Base-by-base conservation (phyloP, 495 filamentous ascomycete genomes). In the Lasiosphaeria miniovina region DNA sequence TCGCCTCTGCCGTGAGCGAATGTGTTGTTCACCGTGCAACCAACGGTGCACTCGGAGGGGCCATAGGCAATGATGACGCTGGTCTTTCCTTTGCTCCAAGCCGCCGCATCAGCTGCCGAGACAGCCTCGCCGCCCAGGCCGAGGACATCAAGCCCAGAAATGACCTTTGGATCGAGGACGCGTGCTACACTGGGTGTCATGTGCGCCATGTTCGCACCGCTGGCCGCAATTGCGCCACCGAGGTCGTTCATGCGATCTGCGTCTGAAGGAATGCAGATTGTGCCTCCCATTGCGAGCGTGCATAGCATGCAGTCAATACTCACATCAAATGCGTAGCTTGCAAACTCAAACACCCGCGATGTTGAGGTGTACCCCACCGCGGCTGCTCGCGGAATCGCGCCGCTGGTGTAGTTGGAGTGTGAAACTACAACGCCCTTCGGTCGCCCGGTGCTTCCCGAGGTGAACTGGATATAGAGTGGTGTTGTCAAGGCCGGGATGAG, bases 241-340 rank as follows among this genome's bases (percentile, higher is more conserved):
- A 73, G 64, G 54, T 77, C 68, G 52, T 77, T 76, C 32, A 77
- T 69, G n/a, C 75, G 66, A 9, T 75, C 76, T 15, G 73, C 77
- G 45, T 88, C 80, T 1, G 75, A 77, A 0, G 81, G 81, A n/a
- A 88, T 77, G 65, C 86, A 90, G 8, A 89, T 75, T 58, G 84
- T 87, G 4, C 83, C 86, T 35, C 86, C 87, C 4, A 72, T 70
- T 32, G 67, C 64, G 3, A 85, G 64, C 0, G 81, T 81, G 51
- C 72, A 76, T 3, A 78, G 66, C 64, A 84, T 82, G 52, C 81
- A 79, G 59, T 75, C 72, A 49, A 82, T 75, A 48, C 74, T 75
- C 4, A 80, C 76, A 45, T 82, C 82, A 52, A 83, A 84, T n/a
- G 73, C 68, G 60, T 77, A 81, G 7, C 77, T 74, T 0, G 78